phyloP scores from a whole-genome alignment of 2,329 filamentous ascomycete genomes.

The Neopestalotiopsis clavispora region DNA sequence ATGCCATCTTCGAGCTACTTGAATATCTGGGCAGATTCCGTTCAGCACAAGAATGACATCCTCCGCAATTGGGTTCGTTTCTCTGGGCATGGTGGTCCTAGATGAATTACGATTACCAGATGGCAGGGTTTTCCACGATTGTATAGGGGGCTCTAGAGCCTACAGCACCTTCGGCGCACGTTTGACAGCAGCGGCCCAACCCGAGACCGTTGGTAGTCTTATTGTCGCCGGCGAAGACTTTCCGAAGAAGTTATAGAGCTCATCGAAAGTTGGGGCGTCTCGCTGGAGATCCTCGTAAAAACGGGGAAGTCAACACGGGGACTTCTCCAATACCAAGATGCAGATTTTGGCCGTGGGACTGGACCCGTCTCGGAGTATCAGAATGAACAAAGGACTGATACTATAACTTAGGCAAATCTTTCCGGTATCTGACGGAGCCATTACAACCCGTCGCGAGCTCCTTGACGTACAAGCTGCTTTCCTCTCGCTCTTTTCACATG shows the following conservation, averaged over 20 bases:
- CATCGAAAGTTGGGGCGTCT: conserved; percentile 16
- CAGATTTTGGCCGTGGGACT: conserved; percentile 33
- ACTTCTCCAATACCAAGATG: conserved; percentile 26
- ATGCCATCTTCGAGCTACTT: background rate
- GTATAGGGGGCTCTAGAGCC: conserved; percentile 38
- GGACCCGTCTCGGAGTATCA: background rate
- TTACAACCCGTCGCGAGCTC: conserved; percentile 23
- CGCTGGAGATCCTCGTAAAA: conserved; percentile 7
- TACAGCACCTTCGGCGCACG: conserved; percentile 27
- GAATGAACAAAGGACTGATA: background rate
- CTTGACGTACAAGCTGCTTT: conserved; percentile 21
- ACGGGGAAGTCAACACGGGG: conserved; percentile 20
- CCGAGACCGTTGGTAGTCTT: conserved; percentile 18
- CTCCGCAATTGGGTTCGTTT: conserved; percentile 30
- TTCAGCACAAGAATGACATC: background rate
- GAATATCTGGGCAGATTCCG: background rate
- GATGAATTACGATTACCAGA: conserved; percentile 38
- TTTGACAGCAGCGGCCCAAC: background rate
- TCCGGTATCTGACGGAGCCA: conserved; percentile 25
- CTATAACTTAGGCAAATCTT: conserved; percentile 26
- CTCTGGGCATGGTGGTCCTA: conserved; percentile 39
- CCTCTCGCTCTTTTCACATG: conserved; percentile 30
- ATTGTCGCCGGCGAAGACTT: conserved; percentile 23
- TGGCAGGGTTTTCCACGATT: conserved; percentile 28
- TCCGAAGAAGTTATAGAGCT: conserved; percentile 9